phyloP scores from a whole-genome alignment of 1,284 basidiomycete species.

The Xerocomus amazonicus region DNA sequence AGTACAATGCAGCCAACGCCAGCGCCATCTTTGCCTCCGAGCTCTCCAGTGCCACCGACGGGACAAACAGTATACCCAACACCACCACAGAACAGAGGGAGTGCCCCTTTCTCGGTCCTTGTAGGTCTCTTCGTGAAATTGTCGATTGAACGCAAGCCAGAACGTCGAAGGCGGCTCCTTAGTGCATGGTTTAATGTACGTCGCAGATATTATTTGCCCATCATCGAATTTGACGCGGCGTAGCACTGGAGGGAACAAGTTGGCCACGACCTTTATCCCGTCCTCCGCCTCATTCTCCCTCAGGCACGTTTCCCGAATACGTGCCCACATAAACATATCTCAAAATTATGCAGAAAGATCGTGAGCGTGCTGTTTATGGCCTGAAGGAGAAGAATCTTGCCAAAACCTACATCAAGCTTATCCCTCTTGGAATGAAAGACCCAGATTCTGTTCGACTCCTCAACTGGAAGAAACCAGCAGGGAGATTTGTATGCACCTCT shows the following conservation, averaged over 20 bases:
- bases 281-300: conserved; percentile 69
- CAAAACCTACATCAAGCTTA: conserved; percentile 84
- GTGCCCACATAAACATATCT: background rate
- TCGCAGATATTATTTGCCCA: background rate
- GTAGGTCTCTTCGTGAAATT: conserved; percentile 67
- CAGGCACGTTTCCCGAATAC: conserved; percentile 46
- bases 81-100: conserved; percentile 61
- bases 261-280: conserved; percentile 72
- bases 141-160: conserved; percentile 64
- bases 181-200: conserved; percentile 73
- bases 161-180: conserved; percentile 60
- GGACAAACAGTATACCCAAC: conserved; percentile 40
- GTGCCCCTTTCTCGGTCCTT: conserved; percentile 65
- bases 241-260: conserved; percentile 78
- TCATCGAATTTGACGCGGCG: conserved; percentile 6
- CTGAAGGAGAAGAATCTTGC: conserved; percentile 90
- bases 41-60: conserved; percentile 21
- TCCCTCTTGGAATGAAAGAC: conserved; percentile 75
- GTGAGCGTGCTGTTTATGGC: conserved; percentile 85
- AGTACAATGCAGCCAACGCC: conserved; percentile 55
- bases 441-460: conserved; percentile 76
- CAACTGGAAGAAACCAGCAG: conserved; percentile 88
- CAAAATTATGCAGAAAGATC: conserved; percentile 67
- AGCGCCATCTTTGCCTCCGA: conserved; percentile 41
- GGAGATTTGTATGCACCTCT: conserved; percentile 49